Conservation (phyloP, 2,329 filamentous ascomycete genomes). For the Botrytis fabae region DNA sequence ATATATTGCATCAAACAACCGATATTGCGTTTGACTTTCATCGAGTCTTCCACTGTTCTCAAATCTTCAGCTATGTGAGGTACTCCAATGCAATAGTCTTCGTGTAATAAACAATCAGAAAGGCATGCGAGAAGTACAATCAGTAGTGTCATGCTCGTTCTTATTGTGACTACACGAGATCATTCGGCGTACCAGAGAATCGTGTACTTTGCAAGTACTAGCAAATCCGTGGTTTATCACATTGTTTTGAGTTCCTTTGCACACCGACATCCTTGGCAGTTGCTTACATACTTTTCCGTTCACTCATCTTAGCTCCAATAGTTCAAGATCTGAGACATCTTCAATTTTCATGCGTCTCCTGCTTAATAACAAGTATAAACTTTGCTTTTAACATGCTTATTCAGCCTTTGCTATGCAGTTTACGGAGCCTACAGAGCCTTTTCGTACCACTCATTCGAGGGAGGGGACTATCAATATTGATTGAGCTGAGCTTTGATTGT, state of each 20-base stretch:
- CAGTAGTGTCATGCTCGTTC: not conserved
- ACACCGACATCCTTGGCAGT: not conserved
- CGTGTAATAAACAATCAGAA: not conserved
- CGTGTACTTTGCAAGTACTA: not conserved
- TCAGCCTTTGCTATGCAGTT: constrained; percentile 2
- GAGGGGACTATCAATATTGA: not conserved
- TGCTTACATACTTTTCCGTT: not conserved
- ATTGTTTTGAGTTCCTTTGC: not conserved
- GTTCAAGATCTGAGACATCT: not conserved
- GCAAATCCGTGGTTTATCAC: not conserved
- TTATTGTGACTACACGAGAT: not conserved
- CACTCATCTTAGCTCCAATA: not conserved
- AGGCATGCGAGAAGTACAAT: not conserved
- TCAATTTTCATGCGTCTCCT: constrained; percentile 2
- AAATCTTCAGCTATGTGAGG: not conserved
- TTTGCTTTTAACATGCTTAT: not conserved
- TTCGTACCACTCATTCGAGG: not conserved
- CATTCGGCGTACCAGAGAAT: not conserved
- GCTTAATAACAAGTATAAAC: not conserved
- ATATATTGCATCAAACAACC: not conserved
- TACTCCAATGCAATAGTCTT: not conserved
- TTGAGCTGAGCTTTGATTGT: not conserved
- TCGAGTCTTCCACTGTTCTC: not conserved
- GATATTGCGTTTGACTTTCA: not conserved
- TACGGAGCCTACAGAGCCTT: not conserved